Evolutionary conservation across 2,329 filamentous ascomycete genomes (phyloP), one percentile per base, ranked within the genome.

Genomic region (Rhinocladiella similis): DNA sequence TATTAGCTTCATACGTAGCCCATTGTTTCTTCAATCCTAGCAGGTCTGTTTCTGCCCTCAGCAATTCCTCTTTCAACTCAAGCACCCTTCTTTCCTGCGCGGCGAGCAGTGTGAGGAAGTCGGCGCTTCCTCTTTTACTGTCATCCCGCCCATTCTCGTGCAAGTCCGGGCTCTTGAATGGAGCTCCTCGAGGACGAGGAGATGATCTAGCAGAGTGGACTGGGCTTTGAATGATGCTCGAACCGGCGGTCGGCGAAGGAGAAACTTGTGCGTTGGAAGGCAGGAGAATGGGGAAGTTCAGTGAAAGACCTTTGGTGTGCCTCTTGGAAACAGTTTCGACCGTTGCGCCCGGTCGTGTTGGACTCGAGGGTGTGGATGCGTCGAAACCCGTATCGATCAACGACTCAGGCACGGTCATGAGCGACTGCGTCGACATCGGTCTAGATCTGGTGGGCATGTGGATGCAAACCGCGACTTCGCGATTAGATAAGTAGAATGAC

Each of bases 31-130:
- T 97, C 60, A 99, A 78, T 41, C 78, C 82, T 46, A 79, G 77
- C 39, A 99, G 78, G 46, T 96, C 89, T 12, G 78, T 75, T 70
- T 99, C 93, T 5, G 94, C 93, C 57, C 86, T 87, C 20, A 79
- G 77, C n/a, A 99, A 78, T 72, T 97, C 93, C 71, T 99, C 94
- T 57, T 87, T 88, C 50, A 99, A 78, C 73, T 97, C 94, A 55
- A 99, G 76, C 1, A 99, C 93, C 63, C 85, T 86, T 55, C 94
- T 83, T 75, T 99, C 94, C 74, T 97, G 92, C 13, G 90, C 87
- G 43, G 94, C 94, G 66, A 99, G 88, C 55, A 92, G 89, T 59
- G 91, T 92, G 63, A 99, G 86, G 67, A 97, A 89, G 49, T 86
- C 80, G 66, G 81, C 82, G 50, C 83, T 77, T 59, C 87, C 84